Evolutionary conservation across 495 filamentous ascomycete genomes (phyloP), one percentile per base, ranked within the genome.

Genomic region (Rhizodiscina lignyota): DNA sequence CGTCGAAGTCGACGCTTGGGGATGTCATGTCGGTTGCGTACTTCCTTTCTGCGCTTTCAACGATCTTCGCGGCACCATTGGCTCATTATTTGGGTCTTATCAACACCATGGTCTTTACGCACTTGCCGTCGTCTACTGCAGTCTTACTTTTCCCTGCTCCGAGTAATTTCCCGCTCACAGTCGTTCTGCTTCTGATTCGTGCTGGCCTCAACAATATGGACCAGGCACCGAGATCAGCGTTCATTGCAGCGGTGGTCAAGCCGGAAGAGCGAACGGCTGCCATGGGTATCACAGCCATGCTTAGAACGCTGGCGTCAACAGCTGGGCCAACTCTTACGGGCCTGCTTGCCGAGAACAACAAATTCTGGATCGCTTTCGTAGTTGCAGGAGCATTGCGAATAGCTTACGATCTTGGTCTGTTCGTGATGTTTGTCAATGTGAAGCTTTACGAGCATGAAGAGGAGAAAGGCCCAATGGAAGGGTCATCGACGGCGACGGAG

Each of bases 51-150:
- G 70, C 77, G 0, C 48, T 67, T 2, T 76, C 74, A 3, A 79
- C 72, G 45, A 61, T 84, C 2, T 65, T 84, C 18, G 72, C 79
- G 2, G 75, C 78, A 0, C 75, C 80, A 0, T 67, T 89, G 41
- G 66, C 81, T 3, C 73, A 74, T 36, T 64, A 72, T 26, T 73
- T 87, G 31, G 83, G 83, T 1, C 67, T 84, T 22, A 66, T 89
- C 48, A 78, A 77, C 49, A 83, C 81, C 4, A 89, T 89, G 79
- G 78, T 84, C 20, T 83, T 83, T 45, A 83, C 79, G 2, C 79
- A 86, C 44, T 64, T 79, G 2, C 81, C 81, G 1, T 83, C 77
- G 0, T 65, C 79, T 11, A 58, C 82, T 27, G 72, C 74, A 36
- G 67, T 86, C 1, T 53, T 72, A 8, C 43, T 84, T 18, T 76